Evolutionary conservation across 352 stramenopile genomes (phyloP), one percentile per base, ranked within the genome.

Genomic region (Phytophthora fragariae): DNA sequence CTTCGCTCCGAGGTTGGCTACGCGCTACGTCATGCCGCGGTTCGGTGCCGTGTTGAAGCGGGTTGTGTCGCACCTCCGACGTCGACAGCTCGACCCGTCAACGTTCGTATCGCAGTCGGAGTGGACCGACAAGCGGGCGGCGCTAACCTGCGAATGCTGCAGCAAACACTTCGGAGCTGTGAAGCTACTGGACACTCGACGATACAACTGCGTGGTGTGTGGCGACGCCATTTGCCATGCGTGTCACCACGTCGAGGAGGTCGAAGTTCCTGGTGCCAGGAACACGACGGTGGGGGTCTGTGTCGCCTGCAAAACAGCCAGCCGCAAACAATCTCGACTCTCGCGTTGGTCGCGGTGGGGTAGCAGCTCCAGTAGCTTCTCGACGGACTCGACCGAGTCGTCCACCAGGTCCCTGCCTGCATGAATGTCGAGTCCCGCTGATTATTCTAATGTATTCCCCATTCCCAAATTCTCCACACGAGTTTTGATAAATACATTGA

Each of bases 161-260:
- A 77, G 68, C 64, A 75, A 80, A 55, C 72, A 77, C 57, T 82
- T 82, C 39, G 65, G 72, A 12, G 60, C 68, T 1, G 53, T 70
- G 17, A 76, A 77, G 54, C 19, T 75, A 19, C 57, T 72, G 15
- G 65, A 80, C 65, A 77, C 49, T 41, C 68, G 65, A 39, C 61
- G 73, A 55, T 72, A 74, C 70, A 86, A 90, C 66, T 90, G 82
- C 72, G 70, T 72, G 1, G 66, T 77, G 17, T 88, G 78, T 59
- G 82, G 80, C 12, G 65, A 84, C 27, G 82, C 84, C 2, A 81
- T 90, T 31, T 90, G 82, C 70, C 65, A 73, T 33, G 56, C 75
- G 7, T 89, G 82, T 50, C 70, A 73, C n/a, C 29, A 76, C 19
- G 66, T 75, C 1, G 72, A 81, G 50, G 61, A 71, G 17, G 76